Conservation (phyloP, 2,329 filamentous ascomycete genomes). For the Beauveria sp. region DNA sequence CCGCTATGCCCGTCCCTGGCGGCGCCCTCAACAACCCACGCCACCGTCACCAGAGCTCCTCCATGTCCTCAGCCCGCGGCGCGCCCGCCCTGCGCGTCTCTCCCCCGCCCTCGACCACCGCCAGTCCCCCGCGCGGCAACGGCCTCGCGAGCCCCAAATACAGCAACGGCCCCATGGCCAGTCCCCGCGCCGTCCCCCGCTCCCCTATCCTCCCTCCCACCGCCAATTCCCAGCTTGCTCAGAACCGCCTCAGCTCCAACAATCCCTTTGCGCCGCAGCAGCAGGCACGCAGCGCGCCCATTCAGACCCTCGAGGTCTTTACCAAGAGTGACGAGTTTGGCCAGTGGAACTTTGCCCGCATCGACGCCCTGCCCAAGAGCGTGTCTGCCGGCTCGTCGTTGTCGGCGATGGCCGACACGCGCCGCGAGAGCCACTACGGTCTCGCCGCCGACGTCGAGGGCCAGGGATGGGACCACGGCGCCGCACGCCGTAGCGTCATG, state of each 20-base stretch:
- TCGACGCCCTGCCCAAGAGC: slow-evolving; percentile 24
- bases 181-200: slow-evolving; percentile 12
- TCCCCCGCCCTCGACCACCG: slow-evolving; percentile 8
- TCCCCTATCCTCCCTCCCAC: slow-evolving; percentile 21
- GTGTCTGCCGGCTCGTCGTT: too few relatives aligned
- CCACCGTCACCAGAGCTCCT: slow-evolving; percentile 21
- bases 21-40: slow-evolving; percentile 23
- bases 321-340: slow-evolving; percentile 51
- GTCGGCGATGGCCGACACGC: slow-evolving; percentile 16
- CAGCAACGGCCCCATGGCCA: slow-evolving; percentile 16
- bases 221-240: neutral
- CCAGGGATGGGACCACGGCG: slow-evolving; percentile 41
- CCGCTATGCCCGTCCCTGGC: slow-evolving; percentile 58
- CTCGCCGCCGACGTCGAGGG: slow-evolving; percentile 44
- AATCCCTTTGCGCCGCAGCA: slow-evolving; percentile 44
- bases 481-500: slow-evolving; percentile 43
- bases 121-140: slow-evolving; percentile 7
- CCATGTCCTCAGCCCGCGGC: slow-evolving; percentile 20
- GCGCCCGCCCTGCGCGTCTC: slow-evolving; percentile 19
- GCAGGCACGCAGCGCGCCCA: slow-evolving; percentile 28
- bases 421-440: slow-evolving; percentile 50
- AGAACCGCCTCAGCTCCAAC: slow-evolving; percentile 49
- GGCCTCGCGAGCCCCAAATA: slow-evolving; percentile 13
- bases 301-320: slow-evolving; percentile 51
- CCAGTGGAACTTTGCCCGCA: slow-evolving; percentile 50